Evolutionary conservation across 768 basidiomycete species (phyloP), one percentile per base, ranked within the genome.

Genomic region (Naganishia onofrii): DNA sequence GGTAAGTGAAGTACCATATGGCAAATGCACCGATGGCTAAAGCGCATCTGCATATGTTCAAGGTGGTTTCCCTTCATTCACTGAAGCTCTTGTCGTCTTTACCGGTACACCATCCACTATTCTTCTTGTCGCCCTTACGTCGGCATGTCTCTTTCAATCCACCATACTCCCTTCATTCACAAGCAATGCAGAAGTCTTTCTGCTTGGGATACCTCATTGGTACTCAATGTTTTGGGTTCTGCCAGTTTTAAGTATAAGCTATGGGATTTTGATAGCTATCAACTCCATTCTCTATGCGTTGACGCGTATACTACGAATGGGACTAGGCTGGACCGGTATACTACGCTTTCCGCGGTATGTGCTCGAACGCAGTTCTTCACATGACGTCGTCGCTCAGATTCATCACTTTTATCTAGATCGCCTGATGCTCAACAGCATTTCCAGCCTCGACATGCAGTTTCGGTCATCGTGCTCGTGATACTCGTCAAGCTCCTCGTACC

Each of bases 401-500:
- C 1, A 32, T n/a, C 19, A 9, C 13, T 57, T 46, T 31, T 10
- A 0, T 44, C 7, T n/a, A 68, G 67, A n/a, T 48, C 36, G 21
- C 29, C 15, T 26, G 51, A 46, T 44, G 66, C 63, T 66, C 29
- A 66, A n/a, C 52, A 64, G 34, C 52, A n/a, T 84, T 84, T 71
- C 56, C 58, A 69, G 21, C 38, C 15, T 69, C 71, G 0, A 51
- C 79, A 85, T 3, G 32, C 88, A 29, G 51, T 87, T 7, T 89
- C 89, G 7, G 85, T 92, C 78, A 72, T 77, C 8, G 58, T 89
- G 23, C 84, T 93, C 38, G 84, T 88, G 63, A 72, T 85, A 19
- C 81, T 88, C n/a, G 88, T 93, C 46, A 85, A 89, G 70, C 72
- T 90, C 46, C 82, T 93, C 65, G 83, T 94, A n/a, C 93, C 93